Evolutionary conservation across 345 rosid species (phyloP).

Genomic region (Pistacia atlantica): DNA sequence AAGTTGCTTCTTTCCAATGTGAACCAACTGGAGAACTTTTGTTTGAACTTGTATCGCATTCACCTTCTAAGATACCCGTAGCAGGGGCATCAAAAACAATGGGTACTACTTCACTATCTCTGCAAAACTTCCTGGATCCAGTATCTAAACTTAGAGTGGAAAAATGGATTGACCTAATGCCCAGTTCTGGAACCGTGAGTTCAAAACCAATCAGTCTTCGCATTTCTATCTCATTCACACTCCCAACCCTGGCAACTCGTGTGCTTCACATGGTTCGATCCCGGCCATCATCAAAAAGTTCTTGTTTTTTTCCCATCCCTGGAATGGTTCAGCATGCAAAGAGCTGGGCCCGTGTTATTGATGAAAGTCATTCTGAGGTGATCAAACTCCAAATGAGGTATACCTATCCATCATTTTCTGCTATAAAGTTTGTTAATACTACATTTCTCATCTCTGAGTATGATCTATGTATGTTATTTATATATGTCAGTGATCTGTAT

Average conservation of each 20-base stretch:
- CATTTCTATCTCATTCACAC: conserved; percentile 69
- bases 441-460: not conserved
- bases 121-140: conserved; percentile 64
- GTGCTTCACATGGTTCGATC: conserved; percentile 55
- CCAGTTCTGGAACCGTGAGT: conserved; percentile 37
- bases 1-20: conserved; percentile 74
- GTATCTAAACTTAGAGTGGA: conserved; percentile 63
- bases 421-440: not conserved
- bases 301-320: conserved; percentile 65
- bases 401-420: conserved; percentile 17
- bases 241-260: conserved; percentile 59
- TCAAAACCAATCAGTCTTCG: conserved; percentile 56
- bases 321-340: conserved; percentile 50
- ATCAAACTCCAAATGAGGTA: conserved; percentile 94
- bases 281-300: conserved; percentile 41
- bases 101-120: conserved; percentile 61
- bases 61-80: conserved; percentile 49
- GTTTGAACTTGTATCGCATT: conserved; percentile 66
- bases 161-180: conserved; percentile 75
- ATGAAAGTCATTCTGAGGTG: conserved; percentile 57
- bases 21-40: conserved; percentile 77
- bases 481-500: not conserved
- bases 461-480: not conserved
- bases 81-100: conserved; percentile 44
- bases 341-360: conserved; percentile 44